These are phyloP conservation scores for Massariosphaeria phaeospora DNA, from an alignment of 495 filamentous ascomycete genomes.

Conservation along the genomic window DNA sequence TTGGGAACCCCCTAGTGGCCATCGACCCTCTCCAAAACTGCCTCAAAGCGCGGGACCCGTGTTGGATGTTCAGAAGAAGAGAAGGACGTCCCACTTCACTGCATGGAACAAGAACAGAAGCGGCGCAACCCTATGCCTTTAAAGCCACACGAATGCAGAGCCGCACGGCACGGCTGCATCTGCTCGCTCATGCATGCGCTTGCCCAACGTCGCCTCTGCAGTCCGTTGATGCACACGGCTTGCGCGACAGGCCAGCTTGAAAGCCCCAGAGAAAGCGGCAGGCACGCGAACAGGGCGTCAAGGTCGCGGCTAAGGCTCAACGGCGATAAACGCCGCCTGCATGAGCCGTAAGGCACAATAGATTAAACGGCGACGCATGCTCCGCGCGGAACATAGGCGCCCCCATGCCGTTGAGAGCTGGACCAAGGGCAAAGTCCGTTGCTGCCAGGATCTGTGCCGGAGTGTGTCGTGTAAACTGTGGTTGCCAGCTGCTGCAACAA, in stretches of 20 bases:
- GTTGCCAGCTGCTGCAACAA: neutral
- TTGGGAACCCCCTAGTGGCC: neutral
- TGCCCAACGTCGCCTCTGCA: conserved; percentile 16
- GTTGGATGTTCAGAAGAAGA: no score
- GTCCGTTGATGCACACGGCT: conserved; percentile 1
- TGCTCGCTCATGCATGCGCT: conserved; percentile 21
- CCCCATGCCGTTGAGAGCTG: neutral
- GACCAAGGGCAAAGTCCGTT: conserved; percentile 6
- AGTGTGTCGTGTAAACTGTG: neutral
- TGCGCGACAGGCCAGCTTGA: conserved; percentile 11
- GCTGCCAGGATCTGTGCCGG: conserved; percentile 1
- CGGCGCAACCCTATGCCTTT: no score
- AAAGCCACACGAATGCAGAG: conserved; percentile 11
- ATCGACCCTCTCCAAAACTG: neutral
- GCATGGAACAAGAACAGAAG: no score
- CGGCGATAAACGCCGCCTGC: conserved; percentile 22
- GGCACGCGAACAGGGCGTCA: conserved; percentile 7
- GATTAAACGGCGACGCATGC: conserved; percentile 14
- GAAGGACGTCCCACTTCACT: no score
- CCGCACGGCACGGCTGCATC: conserved; percentile 24
- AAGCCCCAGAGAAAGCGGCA: conserved; percentile 5
- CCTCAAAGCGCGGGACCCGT: no score
- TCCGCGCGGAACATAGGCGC: neutral
- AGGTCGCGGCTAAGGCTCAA: conserved; percentile 11
- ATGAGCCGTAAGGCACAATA: conserved; percentile 9